These are phyloP conservation scores for Diplodia scrobiculata DNA, from an alignment of 2,329 filamentous ascomycete species.

Conservation along the genomic window DNA sequence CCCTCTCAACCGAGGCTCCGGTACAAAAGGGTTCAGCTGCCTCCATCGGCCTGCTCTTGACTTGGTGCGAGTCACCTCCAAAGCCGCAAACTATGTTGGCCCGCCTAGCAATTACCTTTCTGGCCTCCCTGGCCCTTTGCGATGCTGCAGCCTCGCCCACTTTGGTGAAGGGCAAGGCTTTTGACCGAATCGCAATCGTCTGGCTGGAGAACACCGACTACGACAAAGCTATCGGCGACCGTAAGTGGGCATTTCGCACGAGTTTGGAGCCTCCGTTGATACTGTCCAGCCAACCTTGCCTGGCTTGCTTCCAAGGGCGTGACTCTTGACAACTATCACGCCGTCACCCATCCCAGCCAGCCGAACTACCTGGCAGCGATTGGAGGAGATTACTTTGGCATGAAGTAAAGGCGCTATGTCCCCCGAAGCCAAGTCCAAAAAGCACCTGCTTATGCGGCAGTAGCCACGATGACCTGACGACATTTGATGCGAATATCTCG, in stretches of 20 bases:
- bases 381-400: slow-evolving; percentile 72
- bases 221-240: slow-evolving; percentile 64
- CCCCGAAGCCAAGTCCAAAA: too few species aligned
- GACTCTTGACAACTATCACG: slow-evolving; percentile 58
- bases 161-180: slow-evolving; percentile 62
- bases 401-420: slow-evolving; percentile 45
- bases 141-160: slow-evolving; percentile 13
- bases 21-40: not conserved
- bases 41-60: not conserved
- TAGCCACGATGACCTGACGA: slow-evolving; percentile 52
- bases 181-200: slow-evolving; percentile 71
- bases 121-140: not conserved
- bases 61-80: not conserved
- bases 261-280: slow-evolving; percentile 33
- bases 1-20: not conserved
- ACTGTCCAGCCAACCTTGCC: slow-evolving; percentile 51
- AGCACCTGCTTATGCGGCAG: slow-evolving; percentile 42
- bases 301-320: slow-evolving; percentile 65
- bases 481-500: slow-evolving; percentile 56
- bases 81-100: slow-evolving; percentile 2
- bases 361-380: slow-evolving; percentile 73
- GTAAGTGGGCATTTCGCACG: slow-evolving; percentile 45
- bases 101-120: not conserved
- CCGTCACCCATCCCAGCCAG: slow-evolving; percentile 70
- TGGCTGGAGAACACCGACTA: slow-evolving; percentile 79